Base-by-base conservation (phyloP, 139 green algal species). In the Volvox africanus region DNA sequence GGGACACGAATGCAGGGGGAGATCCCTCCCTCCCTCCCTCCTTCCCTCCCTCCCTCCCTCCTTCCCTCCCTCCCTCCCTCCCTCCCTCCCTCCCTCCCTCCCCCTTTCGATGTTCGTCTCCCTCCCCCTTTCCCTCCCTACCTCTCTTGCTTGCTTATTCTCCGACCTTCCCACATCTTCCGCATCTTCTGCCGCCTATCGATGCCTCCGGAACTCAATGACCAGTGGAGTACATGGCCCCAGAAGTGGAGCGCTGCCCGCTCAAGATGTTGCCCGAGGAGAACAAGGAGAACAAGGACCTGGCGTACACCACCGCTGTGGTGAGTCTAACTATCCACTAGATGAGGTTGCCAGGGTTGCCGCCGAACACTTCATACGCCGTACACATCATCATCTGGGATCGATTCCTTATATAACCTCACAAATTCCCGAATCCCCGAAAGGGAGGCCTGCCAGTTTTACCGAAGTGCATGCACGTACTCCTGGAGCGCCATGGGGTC, bases 241-340 rank as follows among this genome's bases (percentile, higher is more conserved):
- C 87, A 22, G 87, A 91, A 61, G 87, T 91, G 75, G 76, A 86
- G 76, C 87, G 87, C 75, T 91, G 87, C 76, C 87, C 87, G 22
- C 24, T 91, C 61, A 91, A 91, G 87, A 35, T 32, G n/a, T 75
- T 19, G 3, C 87, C 87, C 21, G 76, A 91, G 55, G 87, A 91
- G 24, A 91, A 91, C 75, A 91, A 91, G 76, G 0, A 68, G 21
- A 22, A 69, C 24, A 0, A 0, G 6, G 32, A 0, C 1, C 76
- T 91, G 21, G 30, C 87, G 1, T 91, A 91, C 87, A 69, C 61
- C 30, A 69, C 76, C 32, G 76, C 76, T 1, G 87, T 97, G 36
- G 97, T 89, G 24, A 80, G 83, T 30, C 1, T 16, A 21, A 1
- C 44, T 55, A 14, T 55, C 5, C 44, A 5, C 9, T 55, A 9